phyloP scores from a whole-genome alignment of 2,329 filamentous ascomycete genomes.

The Graphilbum ipis-grandicollis region DNA sequence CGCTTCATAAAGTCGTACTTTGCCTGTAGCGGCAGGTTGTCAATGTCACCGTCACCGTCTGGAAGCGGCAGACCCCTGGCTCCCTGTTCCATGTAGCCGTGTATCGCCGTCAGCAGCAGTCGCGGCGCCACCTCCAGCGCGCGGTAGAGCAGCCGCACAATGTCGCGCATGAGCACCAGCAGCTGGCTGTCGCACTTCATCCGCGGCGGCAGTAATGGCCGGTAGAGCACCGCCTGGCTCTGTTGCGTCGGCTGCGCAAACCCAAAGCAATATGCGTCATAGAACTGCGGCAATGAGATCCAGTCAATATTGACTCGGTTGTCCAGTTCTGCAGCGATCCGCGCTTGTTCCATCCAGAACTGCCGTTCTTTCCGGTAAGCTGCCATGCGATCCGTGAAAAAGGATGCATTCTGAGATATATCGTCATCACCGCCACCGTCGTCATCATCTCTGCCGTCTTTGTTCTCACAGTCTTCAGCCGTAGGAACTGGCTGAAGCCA shows the following conservation, averaged over 20 bases:
- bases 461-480: no score
- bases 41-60: background rate
- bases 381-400: slow-evolving; percentile 6
- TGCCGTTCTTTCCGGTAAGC: slow-evolving; percentile 5
- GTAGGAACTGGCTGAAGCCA: no score
- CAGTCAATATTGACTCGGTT: slow-evolving; percentile 1
- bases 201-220: slow-evolving; percentile 7
- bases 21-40: background rate
- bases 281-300: slow-evolving; percentile 10
- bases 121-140: slow-evolving; percentile 12
- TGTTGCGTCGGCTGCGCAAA: slow-evolving; percentile 5
- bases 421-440: no score
- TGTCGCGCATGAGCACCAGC: slow-evolving; percentile 12
- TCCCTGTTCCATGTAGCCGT: slow-evolving; percentile 4
- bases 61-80: background rate
- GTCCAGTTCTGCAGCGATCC: slow-evolving; percentile 1
- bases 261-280: slow-evolving; percentile 3
- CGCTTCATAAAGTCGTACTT: background rate
- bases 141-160: slow-evolving; percentile 11
- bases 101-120: slow-evolving; percentile 12
- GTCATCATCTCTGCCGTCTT: no score
- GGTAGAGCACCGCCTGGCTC: no score
- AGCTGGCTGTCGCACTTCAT: slow-evolving; percentile 13
- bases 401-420: slow-evolving; percentile 4
- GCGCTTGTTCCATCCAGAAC: slow-evolving; percentile 8